A percentile compares a stretch with the other conserved stretches of the same genome.
These are phyloP conservation scores for Penicillium nordicum DNA, from an alignment of 2,329 filamentous ascomycete species.

Conservation along the genomic window DNA sequence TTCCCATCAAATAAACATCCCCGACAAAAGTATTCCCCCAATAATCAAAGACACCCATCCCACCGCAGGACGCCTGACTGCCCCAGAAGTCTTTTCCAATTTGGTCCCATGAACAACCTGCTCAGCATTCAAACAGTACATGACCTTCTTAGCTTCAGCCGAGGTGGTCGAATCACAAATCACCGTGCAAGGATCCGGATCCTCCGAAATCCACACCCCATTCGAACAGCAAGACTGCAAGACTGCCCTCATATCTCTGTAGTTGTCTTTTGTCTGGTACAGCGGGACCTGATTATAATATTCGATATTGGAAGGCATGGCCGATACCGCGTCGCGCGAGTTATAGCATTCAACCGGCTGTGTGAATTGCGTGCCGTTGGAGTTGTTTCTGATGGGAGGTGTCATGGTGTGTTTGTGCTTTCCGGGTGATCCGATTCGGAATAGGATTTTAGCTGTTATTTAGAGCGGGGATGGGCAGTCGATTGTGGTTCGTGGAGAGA, in stretches of 20 bases:
- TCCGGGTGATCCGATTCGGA: neutral
- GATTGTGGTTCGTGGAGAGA: neutral
- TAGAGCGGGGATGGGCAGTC: neutral
- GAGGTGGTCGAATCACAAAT: slow-evolving; percentile 10
- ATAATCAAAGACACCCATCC: neutral
- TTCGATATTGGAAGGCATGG: neutral
- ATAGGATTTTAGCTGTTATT: neutral
- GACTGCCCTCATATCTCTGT: slow-evolving; percentile 6
- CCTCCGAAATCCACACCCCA: slow-evolving; percentile 10
- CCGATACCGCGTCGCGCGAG: slow-evolving; percentile 9
- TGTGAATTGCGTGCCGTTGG: slow-evolving; percentile 6
- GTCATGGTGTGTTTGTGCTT: neutral
- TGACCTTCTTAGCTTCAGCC: slow-evolving; percentile 8
- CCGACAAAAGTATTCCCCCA: slow-evolving; percentile 2
- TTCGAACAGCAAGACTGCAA: slow-evolving; percentile 13
- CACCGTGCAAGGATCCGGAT: slow-evolving; percentile 17
- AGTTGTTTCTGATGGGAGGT: neutral
- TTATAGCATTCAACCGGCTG: slow-evolving; percentile 12
- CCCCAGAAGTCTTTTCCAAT: neutral
- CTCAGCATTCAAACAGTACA: slow-evolving; percentile 18
- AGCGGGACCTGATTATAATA: slow-evolving; percentile 17
- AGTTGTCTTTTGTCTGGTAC: slow-evolving; percentile 8
- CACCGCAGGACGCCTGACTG: neutral
- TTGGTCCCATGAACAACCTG: slow-evolving; percentile 10
- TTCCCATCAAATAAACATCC: neutral